Evolutionary conservation across 129 eudicot genomes (phyloP).

Genomic region (Escallonia herrerae): DNA sequence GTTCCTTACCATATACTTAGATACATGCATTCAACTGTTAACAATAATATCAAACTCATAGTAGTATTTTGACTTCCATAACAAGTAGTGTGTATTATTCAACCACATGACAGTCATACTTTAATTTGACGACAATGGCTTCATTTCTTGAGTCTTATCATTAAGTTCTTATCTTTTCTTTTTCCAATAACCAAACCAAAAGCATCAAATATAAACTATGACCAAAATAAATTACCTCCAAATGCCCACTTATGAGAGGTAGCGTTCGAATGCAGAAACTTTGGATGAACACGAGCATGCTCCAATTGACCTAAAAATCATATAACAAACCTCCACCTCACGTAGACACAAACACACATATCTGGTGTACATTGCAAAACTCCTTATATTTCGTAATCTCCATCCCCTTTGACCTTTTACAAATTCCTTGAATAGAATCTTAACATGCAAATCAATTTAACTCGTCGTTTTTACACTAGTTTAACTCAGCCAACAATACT

Average conservation of each 20-base stretch:
- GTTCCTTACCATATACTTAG: too few species aligned
- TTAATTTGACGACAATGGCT: background rate
- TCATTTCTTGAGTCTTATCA: background rate
- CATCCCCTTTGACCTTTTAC: too few species aligned
- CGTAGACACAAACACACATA: background rate
- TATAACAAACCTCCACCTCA: conserved; percentile 6
- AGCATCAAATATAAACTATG: background rate
- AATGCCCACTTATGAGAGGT: conserved; percentile 98
- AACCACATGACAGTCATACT: too few species aligned
- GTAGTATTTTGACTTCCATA: too few species aligned
- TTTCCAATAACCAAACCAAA: background rate
- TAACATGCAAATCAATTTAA: too few species aligned
- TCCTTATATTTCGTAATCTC: too few species aligned
- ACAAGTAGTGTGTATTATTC: too few species aligned
- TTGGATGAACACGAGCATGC: conserved; percentile 93
- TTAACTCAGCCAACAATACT: too few species aligned
- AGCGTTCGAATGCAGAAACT: conserved; percentile 92
- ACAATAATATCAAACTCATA: too few species aligned
- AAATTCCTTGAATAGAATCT: too few species aligned
- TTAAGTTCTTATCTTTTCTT: background rate
- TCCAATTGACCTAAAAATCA: conserved; percentile 64
- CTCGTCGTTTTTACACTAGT: too few species aligned
- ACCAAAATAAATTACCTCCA: conserved; percentile 45
- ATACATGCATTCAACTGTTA: too few species aligned
- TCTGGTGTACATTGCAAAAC: background rate